Evolutionary conservation across 1,139 yeast species (phyloP).

Genomic region (Hyphopichia buzzinii): DNA sequence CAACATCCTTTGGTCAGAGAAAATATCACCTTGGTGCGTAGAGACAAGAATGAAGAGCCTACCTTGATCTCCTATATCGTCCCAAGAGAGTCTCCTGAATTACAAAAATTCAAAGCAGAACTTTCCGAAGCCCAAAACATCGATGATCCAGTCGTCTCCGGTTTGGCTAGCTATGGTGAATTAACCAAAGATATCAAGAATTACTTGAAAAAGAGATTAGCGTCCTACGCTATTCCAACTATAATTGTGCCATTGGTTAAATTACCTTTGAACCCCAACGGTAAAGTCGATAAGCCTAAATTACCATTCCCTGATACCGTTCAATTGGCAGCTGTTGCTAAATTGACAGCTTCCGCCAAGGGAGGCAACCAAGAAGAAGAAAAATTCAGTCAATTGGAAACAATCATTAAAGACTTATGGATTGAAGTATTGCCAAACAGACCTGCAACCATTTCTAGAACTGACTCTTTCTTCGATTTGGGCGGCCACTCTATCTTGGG

Average conservation of each 20-base stretch:
- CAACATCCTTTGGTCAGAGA: slow-evolving; percentile 91
- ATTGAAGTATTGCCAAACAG: slow-evolving; percentile 76
- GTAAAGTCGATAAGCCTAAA: slow-evolving; percentile 97
- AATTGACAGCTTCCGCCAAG: slow-evolving; percentile 33
- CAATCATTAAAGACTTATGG: slow-evolving; percentile 79
- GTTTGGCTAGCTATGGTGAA: slow-evolving; percentile 72
- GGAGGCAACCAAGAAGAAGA: slow-evolving; percentile 45
- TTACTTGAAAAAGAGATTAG: slow-evolving; percentile 83
- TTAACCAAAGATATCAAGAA: slow-evolving; percentile 78
- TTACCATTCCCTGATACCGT: slow-evolving; percentile 92
- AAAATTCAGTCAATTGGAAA: slow-evolving; percentile 60
- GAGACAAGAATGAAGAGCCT: slow-evolving; percentile 91
- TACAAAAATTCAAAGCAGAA: slow-evolving; percentile 49
- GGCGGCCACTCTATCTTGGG: slow-evolving; percentile 98
- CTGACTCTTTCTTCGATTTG: slow-evolving; percentile 91
- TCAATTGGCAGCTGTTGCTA: slow-evolving; percentile 70
- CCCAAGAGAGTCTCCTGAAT: slow-evolving; percentile 66
- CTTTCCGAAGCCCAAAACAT: slow-evolving; percentile 36
- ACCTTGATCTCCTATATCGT: slow-evolving; percentile 89
- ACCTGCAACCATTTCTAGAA: slow-evolving; percentile 72
- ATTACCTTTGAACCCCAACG: slow-evolving; percentile 95
- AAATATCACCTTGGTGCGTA: slow-evolving; percentile 87
- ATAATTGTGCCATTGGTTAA: slow-evolving; percentile 82
- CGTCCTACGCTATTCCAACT: slow-evolving; percentile 91
- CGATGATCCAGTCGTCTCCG: slow-evolving; percentile 70